Evolutionary conservation across 2,329 filamentous ascomycete species (phyloP), one percentile per base, ranked within the genome.

Genomic region (Arthrobotrys sphaeroides): DNA sequence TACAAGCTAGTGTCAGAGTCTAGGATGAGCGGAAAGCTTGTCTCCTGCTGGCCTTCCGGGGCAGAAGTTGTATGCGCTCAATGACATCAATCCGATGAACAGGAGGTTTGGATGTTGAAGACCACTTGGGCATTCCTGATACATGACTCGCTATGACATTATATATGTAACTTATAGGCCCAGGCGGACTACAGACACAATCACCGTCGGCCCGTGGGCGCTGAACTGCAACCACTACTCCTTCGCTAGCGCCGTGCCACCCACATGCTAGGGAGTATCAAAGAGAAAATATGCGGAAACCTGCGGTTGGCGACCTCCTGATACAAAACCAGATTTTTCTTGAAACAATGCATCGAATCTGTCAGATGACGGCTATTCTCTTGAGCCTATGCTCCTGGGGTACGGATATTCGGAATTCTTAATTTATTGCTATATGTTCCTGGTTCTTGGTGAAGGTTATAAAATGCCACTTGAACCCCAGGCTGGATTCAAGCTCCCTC

Each of bases 121-220:
- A 33, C 12, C 5, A 31, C 13, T 28, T 33, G 22, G 3, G n/a
- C n/a, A 5, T 6, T 20, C 16, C 3, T 53, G 22, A 53, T 28
- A 60, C 55, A 45, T 45, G 40, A 60, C 36, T 43, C 55, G 36
- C 40, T 60, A 43, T 60, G 55, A 28, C 38, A n/a, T 55, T 55
- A 55, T 60, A 60, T 43, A 43, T 60, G 55, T 60, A 60, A 42
- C 33, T 43, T 59, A 38, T 60, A 47, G 16, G 22, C 33, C 53
- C 36, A 47, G 20, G 26, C 68, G 68, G 68, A 73, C 68, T 60
- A 31, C 60, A 66, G 22, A 38, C 24, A 40, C 60, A 66, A 66
- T 31, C 68, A 49, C 68, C 68, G 68, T 73, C 68, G 68, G 68
- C 49, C 68, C 68, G 68, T 45, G 60, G 49, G 13, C 20, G 26